Evolutionary conservation across 108 stramenopile species (phyloP), one percentile per base, ranked within the genome.

Genomic region (Chaetoceros muelleri): DNA sequence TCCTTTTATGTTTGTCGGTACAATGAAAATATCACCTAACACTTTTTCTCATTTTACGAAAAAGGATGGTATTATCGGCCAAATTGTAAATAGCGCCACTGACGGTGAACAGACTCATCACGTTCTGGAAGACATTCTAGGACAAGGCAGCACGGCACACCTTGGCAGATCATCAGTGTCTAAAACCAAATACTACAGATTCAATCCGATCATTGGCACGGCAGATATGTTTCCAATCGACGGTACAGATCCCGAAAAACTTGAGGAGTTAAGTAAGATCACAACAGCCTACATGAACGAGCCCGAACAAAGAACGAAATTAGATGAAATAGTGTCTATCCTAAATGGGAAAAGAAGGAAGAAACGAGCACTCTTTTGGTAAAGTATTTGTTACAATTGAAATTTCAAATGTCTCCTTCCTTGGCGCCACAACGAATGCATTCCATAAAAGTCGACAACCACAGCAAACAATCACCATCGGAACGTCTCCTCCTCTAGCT

Each of bases 1-100:
- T n/a, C n/a, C n/a, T n/a, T n/a, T n/a, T n/a, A n/a, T n/a, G n/a
- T n/a, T n/a, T n/a, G n/a, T n/a, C n/a, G n/a, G n/a, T n/a, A n/a
- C n/a, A n/a, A n/a, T 10, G 8, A 40, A 40, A 40, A 40, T 40
- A 5, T 10, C 8, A 40, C 13, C 34, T 40, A 40, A 40, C 5
- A 40, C 8, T 40, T 40, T 40, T 40, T 40, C 13, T 10, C 13
- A 40, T 40, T 40, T 13, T 40, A 10, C 8, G 8, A 40, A 10
- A 10, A 10, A 40, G 34, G 89, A 91, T 58, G 89, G 84, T 7
- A 84, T 91, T 52, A 84, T 91, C 58, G 80, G 77, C 54, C 89
- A 91, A 57, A 91, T 91, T 55, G 75, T 91, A 1, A 80, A 85
- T 30, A 81, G 79, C 50, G 89, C 89, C 22, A 77, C 75, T 13